These are phyloP conservation scores for Solanum corneliomulleri DNA, from an alignment of 257 asterid genomes.

Conservation along the genomic window DNA sequence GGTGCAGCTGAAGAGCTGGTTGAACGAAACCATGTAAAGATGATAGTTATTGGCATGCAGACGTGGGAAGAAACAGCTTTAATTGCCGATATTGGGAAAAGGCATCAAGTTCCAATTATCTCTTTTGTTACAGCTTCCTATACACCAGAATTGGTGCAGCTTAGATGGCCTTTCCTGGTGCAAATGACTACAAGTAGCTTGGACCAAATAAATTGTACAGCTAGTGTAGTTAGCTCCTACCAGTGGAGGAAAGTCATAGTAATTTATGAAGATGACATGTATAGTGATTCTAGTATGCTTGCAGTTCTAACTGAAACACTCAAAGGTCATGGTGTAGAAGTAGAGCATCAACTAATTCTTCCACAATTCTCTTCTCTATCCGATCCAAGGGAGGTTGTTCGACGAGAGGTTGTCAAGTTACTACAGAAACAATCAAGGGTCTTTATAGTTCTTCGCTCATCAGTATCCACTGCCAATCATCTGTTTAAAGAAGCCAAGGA, in stretches of 20 bases:
- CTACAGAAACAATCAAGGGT: slow-evolving; percentile 24
- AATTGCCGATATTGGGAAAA: slow-evolving; percentile 26
- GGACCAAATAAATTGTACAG: slow-evolving; percentile 14
- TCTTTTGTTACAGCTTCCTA: slow-evolving; percentile 21
- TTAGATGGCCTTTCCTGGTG: slow-evolving; percentile 33
- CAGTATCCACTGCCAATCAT: slow-evolving; percentile 10
- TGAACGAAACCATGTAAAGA: slow-evolving; percentile 7
- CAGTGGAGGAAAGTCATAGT: slow-evolving; percentile 26
- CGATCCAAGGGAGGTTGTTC: slow-evolving; percentile 8
- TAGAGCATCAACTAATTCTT: slow-evolving; percentile 20
- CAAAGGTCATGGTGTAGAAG: slow-evolving; percentile 5
- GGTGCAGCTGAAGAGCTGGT: slow-evolving; percentile 29
- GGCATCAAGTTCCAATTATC: slow-evolving; percentile 23
- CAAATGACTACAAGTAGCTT: slow-evolving; percentile 14
- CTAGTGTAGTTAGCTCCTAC: slow-evolving; percentile 13
- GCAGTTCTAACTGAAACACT: slow-evolving; percentile 18
- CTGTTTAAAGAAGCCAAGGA: slow-evolving; percentile 25
- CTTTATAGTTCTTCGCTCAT: slow-evolving; percentile 25
- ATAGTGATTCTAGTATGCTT: slow-evolving; percentile 19
- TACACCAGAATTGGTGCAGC: slow-evolving; percentile 1
- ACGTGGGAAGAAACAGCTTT: slow-evolving; percentile 37
- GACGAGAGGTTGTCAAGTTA: slow-evolving; percentile 11
- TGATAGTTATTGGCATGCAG: slow-evolving; percentile 15
- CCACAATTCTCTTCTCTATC: slow-evolving; percentile 17
- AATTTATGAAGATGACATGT: slow-evolving; percentile 18